Conservation (phyloP, 2,329 filamentous ascomycete species). For the Aspergillus alliaceus region DNA sequence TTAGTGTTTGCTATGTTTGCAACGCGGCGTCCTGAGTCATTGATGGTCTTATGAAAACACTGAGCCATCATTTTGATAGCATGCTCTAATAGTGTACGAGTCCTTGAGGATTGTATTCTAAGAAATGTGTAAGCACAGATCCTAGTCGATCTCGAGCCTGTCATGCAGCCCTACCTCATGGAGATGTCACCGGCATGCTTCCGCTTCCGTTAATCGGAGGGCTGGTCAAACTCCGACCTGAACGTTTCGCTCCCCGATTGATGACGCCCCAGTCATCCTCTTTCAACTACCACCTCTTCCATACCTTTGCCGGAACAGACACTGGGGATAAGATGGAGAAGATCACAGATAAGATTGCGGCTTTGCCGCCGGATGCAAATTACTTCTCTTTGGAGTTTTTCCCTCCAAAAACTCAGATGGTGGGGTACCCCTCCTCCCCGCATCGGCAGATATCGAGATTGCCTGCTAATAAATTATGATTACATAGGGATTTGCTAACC, state of each 20-base stretch:
- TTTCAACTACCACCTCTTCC: not conserved
- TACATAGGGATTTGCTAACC: conserved; percentile 77
- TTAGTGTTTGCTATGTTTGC: not conserved
- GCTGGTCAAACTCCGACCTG: not conserved
- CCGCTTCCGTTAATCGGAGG: conserved; percentile 4
- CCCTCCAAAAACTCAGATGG: conserved; percentile 92
- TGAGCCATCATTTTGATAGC: not conserved
- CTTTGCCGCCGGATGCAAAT: conserved; percentile 73
- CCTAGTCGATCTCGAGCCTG: not conserved
- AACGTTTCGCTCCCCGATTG: conserved; percentile 4
- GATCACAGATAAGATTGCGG: conserved; percentile 93
- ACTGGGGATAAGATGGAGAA: conserved; percentile 65
- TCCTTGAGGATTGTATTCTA: not conserved
- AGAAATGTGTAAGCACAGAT: not conserved
- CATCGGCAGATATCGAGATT: conserved; percentile 15
- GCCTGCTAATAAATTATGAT: conserved; percentile 22
- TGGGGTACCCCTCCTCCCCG: conserved; percentile 37
- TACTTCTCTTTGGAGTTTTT: conserved; percentile 99
- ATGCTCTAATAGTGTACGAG: not conserved
- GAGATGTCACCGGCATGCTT: not conserved
- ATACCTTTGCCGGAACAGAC: conserved; percentile 3
- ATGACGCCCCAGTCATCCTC: not conserved
- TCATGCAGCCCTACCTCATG: not conserved
- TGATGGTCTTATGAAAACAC: not conserved
- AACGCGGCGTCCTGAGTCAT: not conserved